Evolutionary conservation across 495 filamentous ascomycete species (phyloP).

Genomic region (Aspergillus baeticus): DNA sequence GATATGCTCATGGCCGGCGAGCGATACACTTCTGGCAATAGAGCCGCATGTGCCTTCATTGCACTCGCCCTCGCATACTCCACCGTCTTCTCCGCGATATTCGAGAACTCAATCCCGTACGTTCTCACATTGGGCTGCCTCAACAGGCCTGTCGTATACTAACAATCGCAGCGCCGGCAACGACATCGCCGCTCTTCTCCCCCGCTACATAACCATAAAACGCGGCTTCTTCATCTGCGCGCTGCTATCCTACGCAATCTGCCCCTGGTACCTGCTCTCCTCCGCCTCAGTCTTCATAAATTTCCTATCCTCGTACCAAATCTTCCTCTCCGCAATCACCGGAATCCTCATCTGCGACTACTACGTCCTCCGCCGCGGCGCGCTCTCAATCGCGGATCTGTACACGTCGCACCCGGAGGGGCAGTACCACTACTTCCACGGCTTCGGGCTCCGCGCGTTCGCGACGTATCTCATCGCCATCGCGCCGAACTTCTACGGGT

Average conservation of each 20-base stretch:
- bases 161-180: constrained; percentile 21
- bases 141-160: not conserved
- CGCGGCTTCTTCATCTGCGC: constrained; percentile 32
- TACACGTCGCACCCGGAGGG: constrained; percentile 23
- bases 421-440: constrained; percentile 22
- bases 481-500: constrained; percentile 35
- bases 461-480: constrained; percentile 27
- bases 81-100: constrained; percentile 26
- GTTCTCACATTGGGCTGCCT: not conserved
- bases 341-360: constrained; percentile 33
- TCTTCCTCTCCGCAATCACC: constrained; percentile 35
- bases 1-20: constrained; percentile 29
- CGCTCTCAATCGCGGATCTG: constrained; percentile 25
- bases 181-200: constrained; percentile 30
- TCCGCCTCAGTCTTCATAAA: constrained; percentile 31
- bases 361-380: constrained; percentile 29
- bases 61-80: constrained; percentile 27
- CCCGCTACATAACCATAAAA: constrained; percentile 30
- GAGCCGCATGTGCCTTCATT: constrained; percentile 19
- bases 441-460: constrained; percentile 27
- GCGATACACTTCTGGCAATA: constrained; percentile 21
- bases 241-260: constrained; percentile 31
- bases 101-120: constrained; percentile 33
- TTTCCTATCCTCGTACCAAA: constrained; percentile 33
- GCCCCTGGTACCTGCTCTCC: constrained; percentile 34